These are phyloP conservation scores for Botrytis fragariae DNA, from an alignment of 2,329 filamentous ascomycete species.

Conservation along the genomic window DNA sequence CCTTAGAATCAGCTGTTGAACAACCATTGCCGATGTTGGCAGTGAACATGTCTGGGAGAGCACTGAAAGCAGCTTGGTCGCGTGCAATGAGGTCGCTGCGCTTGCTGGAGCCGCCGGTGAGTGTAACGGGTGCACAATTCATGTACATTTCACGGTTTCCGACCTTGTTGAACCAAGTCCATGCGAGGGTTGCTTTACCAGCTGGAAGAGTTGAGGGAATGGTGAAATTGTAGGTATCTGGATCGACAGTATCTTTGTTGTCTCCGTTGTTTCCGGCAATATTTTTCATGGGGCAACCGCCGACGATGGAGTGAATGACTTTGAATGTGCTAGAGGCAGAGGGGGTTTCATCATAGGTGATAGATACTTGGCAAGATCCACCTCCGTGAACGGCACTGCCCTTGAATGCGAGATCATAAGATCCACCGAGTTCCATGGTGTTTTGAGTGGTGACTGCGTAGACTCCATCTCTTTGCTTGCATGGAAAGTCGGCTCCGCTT, in stretches of 20 bases:
- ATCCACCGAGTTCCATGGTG: constrained; percentile 60
- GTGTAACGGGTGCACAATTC: constrained; percentile 79
- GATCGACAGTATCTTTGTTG: constrained; percentile 44
- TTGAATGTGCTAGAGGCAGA: constrained; percentile 71
- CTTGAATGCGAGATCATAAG: constrained; percentile 60
- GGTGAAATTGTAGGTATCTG: constrained; percentile 63
- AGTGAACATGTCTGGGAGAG: constrained; percentile 71
- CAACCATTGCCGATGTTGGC: constrained; percentile 65
- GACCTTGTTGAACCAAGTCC: constrained; percentile 92
- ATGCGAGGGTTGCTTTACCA: constrained; percentile 79
- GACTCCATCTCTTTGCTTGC: constrained; percentile 60
- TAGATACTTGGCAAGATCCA: constrained; percentile 84
- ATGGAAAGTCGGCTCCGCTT: constrained; percentile 72
- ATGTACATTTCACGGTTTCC: constrained; percentile 98
- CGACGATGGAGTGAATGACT: constrained; percentile 84
- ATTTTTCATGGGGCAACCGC: constrained; percentile 72
- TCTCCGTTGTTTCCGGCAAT: constrained; percentile 56
- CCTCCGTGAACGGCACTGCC: constrained; percentile 83
- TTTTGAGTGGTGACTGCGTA: constrained; percentile 47
- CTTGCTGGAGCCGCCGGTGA: constrained; percentile 52
- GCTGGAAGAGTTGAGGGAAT: constrained; percentile 70
- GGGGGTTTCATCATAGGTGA: constrained; percentile 75
- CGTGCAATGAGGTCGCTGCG: constrained; percentile 35
- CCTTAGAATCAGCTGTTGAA: constrained; percentile 50
- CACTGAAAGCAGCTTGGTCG: constrained; percentile 52